Base-by-base conservation (phyloP, 495 filamentous ascomycete genomes). In the Neurospora discreta region DNA sequence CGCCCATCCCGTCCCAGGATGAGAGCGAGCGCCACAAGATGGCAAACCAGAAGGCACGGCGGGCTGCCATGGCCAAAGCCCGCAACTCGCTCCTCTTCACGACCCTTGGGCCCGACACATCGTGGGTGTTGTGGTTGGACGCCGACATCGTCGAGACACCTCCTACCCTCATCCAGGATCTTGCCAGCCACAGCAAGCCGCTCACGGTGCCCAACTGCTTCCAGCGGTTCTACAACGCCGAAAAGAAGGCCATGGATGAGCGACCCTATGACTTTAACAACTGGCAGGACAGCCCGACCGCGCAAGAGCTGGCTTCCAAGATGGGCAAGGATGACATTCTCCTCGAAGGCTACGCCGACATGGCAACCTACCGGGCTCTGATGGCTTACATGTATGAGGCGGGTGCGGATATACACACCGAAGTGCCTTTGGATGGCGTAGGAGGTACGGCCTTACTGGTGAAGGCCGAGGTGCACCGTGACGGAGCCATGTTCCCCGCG, bases 401-500 rank as follows among this genome's bases (percentile, higher is more conserved):
- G 4, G 83, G 80, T 0, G 85, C 86, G 9, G 87, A 93, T 77
- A 82, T 84, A 5, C 80, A 86, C 33, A 81, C 84, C 38, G 89
- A 91, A 75, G 84, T 97, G 7, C 84, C 85, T 23, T 83, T 99
- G 5, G 96, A 99, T 81, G 95, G 95, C 23, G 96, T 99, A 15
- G 95, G 95, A 67, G 95, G 95, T 6, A 97, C 95, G 2, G 92
- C 95, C 8, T 85, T 99, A 71, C 81, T 99, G 81, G 95, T 99
- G 18, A 98, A 98, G 84, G 95, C 96, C 0, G 96, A 98, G 71
- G 95, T 99, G 9, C 95, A 99, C 77, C 88, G 95, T 16, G 96
- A 99, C 79, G 95, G 95, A 5, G 95, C 96, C 71, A 99, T 99
- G 95, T 99, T 99, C 80, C 95, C 95, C 20, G 87, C 95, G 0